Base-by-base conservation (phyloP, 768 basidiomycete genomes). In the Pleurotus tuber-regium region DNA sequence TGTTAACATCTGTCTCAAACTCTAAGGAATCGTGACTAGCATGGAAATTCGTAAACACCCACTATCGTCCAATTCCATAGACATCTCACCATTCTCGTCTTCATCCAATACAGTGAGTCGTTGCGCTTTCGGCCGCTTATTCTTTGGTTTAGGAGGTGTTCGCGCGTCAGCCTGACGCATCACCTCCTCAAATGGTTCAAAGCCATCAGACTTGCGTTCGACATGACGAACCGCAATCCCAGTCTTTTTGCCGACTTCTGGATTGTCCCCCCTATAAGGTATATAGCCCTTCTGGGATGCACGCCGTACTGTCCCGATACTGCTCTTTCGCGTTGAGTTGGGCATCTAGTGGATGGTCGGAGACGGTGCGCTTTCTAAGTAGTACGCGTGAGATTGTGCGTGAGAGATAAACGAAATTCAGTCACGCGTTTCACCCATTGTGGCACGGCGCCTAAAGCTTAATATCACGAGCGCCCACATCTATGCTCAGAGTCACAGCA, bases 41-140 rank as follows among this genome's bases (percentile, higher is more conserved):
- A 6, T 9, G 12, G n/a, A 41, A 25, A 10, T 26, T 25, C n/a
- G 19, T 19, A 19, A 21, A n/a, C 25, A 73, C 82, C 64, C 63
- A 87, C 87, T 86, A 56, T 88, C 83, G 25, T 78, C 83, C 31
- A 91, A 40, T 47, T 88, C 86, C 89, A 92, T 90, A 9, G 83
- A 84, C 76, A 83, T 82, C 59, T 89, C 87, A 6, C 86, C 88
- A 53, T 84, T 67, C 51, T 70, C 72, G 36, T 80, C 79, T 28
- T 75, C 70, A 23, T 74, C 68, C 29, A 68, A 66, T 23, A 61
- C 56, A 47, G 68, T 57, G 3, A 65, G 63, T 31, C 59, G 58
- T 11, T 62, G 52, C 1, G 71, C 68, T n/a, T 73, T 62, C 57
- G 75, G 80, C 59, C 73, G 80, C 70, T 71, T 82, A 61, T 69